phyloP scores from a whole-genome alignment of 768 basidiomycete genomes.

The Tulasnella sp. region DNA sequence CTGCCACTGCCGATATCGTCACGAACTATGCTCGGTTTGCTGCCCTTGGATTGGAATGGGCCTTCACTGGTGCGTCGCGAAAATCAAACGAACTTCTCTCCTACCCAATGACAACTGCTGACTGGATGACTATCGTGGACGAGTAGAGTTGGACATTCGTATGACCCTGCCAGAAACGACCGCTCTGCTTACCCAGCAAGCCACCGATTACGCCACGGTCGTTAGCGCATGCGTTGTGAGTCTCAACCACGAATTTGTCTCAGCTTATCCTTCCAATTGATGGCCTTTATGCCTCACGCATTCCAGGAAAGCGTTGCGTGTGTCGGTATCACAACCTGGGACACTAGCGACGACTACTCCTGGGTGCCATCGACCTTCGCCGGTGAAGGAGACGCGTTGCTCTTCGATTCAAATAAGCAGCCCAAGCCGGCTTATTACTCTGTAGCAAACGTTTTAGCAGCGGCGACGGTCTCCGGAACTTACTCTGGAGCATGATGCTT shows the following conservation, averaged over 20 bases:
- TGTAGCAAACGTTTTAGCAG: neutral
- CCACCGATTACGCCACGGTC: slow-evolving; percentile 45
- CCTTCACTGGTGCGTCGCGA: slow-evolving; percentile 35
- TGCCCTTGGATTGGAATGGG: slow-evolving; percentile 51
- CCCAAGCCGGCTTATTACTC: neutral
- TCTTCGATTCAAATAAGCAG: slow-evolving; percentile 2
- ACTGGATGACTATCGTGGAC: neutral
- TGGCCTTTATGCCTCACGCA: neutral
- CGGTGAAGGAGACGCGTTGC: slow-evolving; percentile 18
- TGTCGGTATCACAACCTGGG: slow-evolving; percentile 30
- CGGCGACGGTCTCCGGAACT: neutral
- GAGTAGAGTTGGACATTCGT: slow-evolving; percentile 46
- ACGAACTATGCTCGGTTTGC: slow-evolving; percentile 41
- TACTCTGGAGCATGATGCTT: neutral
- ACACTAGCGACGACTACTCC: slow-evolving; percentile 31
- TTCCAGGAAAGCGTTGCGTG: neutral
- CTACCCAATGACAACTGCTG: too few relatives aligned
- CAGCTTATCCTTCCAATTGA: neutral
- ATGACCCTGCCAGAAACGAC: slow-evolving; percentile 42
- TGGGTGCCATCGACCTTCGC: slow-evolving; percentile 28
- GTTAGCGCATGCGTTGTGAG: slow-evolving; percentile 41
- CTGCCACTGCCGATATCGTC: slow-evolving; percentile 25
- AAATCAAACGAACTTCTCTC: neutral
- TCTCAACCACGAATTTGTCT: neutral
- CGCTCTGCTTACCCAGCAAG: slow-evolving; percentile 42